A percentile compares a stretch with the other conserved stretches of the same genome.
phyloP scores from a whole-genome alignment of 257 asterid species.

The Ocimum tenuiflorum region DNA sequence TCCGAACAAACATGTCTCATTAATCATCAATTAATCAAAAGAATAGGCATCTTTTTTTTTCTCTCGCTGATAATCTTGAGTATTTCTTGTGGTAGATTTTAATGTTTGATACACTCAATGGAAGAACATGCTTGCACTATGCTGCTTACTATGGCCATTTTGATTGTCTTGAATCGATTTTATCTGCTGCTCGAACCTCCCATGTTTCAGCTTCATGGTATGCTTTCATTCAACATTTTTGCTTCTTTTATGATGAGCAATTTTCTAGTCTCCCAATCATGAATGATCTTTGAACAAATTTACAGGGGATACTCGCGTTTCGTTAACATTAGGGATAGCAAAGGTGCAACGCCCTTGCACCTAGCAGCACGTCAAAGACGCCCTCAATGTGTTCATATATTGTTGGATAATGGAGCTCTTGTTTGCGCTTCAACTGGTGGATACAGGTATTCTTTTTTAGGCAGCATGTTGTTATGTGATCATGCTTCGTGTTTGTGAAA shows the following conservation, averaged over 20 bases:
- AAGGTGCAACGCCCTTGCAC: slow-evolving; percentile 95
- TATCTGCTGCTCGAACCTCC: slow-evolving; percentile 67
- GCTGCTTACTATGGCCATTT: slow-evolving; percentile 93
- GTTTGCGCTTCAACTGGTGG: slow-evolving; percentile 86
- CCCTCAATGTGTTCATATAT: slow-evolving; percentile 60
- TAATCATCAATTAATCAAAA: not conserved
- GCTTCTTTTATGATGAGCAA: not conserved
- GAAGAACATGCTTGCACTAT: slow-evolving; percentile 95
- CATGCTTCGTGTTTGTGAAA: not conserved
- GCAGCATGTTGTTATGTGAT: not conserved
- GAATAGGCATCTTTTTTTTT: not conserved
- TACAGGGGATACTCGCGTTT: slow-evolving; percentile 82
- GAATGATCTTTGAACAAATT: not conserved
- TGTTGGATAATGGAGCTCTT: slow-evolving; percentile 76
- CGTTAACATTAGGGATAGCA: slow-evolving; percentile 86
- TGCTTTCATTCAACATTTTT: not conserved
- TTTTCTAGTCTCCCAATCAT: not conserved
- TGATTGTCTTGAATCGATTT: slow-evolving; percentile 72
- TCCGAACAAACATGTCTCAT: not conserved
- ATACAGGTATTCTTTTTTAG: slow-evolving; percentile 45
- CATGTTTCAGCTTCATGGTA: slow-evolving; percentile 87
- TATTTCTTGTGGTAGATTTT: slow-evolving; percentile 54
- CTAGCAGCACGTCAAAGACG: slow-evolving; percentile 85
- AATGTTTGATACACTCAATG: slow-evolving; percentile 76
- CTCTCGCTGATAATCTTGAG: slow-evolving; percentile 9